Conservation (phyloP, 129 eudicot genomes). For the Saussurea involucrata region DNA sequence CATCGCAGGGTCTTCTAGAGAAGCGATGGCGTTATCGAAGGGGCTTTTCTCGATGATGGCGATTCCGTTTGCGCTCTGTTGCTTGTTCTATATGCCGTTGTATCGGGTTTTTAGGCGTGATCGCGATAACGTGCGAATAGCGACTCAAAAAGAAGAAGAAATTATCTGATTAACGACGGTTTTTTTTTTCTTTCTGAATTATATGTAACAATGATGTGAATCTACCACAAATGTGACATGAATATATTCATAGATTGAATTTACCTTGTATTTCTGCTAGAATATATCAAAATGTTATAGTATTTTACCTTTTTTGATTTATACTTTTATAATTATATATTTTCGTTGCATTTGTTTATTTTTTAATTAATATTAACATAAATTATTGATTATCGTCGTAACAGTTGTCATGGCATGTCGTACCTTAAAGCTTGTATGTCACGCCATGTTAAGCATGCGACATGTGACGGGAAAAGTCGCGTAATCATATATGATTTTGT, state of each 20-base stretch:
- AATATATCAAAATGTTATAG: not conserved
- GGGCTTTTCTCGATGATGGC: constrained; percentile 96
- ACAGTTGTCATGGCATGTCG: too few relatives aligned
- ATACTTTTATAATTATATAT: too few relatives aligned
- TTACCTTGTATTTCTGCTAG: not conserved
- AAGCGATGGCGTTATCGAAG: constrained; percentile 85
- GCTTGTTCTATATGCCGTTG: constrained; percentile 85
- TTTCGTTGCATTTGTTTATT: too few relatives aligned
- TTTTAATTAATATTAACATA: too few relatives aligned
- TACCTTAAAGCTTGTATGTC: too few relatives aligned
- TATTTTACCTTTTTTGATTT: too few relatives aligned
- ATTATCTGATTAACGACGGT: constrained; percentile 38
- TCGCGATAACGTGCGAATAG: constrained; percentile 67
- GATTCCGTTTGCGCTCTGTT: constrained; percentile 82
- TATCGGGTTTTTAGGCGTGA: constrained; percentile 73
- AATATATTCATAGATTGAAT: not conserved
- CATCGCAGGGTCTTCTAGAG: constrained; percentile 54
- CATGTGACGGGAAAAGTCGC: too few relatives aligned
- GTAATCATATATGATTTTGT: too few relatives aligned
- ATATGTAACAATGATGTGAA: not conserved
- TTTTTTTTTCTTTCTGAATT: not conserved
- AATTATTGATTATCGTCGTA: too few relatives aligned
- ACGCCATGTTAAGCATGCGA: too few relatives aligned
- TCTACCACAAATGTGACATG: not conserved
- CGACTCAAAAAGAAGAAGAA: constrained; percentile 63